Conservation (phyloP, 2,329 filamentous ascomycete genomes). For the Aschersonia sp. region DNA sequence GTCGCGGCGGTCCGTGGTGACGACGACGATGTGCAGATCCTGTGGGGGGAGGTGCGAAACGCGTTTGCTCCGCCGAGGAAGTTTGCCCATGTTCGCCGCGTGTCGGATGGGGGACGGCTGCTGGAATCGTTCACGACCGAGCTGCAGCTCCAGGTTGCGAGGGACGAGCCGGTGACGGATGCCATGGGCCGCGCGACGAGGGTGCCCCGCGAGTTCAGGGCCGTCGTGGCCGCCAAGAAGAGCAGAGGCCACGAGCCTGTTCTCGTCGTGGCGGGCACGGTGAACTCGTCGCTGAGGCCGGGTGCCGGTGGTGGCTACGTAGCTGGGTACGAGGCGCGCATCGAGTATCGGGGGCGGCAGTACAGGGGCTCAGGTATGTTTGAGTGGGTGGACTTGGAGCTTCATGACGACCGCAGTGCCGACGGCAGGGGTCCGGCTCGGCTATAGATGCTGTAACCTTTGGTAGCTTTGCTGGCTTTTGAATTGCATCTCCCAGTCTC, state of each 20-base stretch:
- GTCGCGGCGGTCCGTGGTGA: neutral
- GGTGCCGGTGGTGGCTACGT: neutral
- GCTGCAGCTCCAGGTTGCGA: neutral
- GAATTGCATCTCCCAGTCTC: too few species aligned
- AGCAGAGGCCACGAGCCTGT: neutral
- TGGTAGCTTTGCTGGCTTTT: too few species aligned
- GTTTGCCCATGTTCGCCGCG: neutral
- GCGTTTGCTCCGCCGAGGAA: neutral
- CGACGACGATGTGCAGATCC: neutral
- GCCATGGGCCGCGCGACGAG: neutral
- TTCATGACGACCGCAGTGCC: neutral
- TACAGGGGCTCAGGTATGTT: neutral
- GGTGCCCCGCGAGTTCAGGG: neutral
- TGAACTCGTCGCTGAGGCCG: neutral
- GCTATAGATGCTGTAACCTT: too few species aligned
- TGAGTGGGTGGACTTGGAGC: slow-evolving; percentile 1
- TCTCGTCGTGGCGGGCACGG: neutral
- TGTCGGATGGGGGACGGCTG: neutral
- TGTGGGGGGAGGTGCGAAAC: neutral
- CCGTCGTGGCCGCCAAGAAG: neutral
- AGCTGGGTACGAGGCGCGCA: neutral
- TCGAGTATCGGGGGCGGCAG: neutral
- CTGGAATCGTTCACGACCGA: neutral
- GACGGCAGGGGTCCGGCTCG: neutral
- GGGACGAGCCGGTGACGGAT: neutral